These are phyloP conservation scores for Metrosideros polymorpha DNA, from an alignment of 441 rosid species.

Conservation along the genomic window DNA sequence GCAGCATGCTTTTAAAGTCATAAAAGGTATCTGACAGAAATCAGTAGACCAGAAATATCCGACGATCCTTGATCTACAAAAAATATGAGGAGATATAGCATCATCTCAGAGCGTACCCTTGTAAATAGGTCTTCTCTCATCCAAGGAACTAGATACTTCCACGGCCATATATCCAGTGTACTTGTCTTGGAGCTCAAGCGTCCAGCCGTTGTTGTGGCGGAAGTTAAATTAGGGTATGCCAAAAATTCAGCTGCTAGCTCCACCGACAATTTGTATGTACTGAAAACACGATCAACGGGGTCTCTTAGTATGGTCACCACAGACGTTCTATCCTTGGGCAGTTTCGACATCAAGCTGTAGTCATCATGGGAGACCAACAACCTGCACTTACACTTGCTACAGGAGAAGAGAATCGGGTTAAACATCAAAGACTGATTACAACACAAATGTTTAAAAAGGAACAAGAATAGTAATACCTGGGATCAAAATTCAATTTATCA, in stretches of 20 bases:
- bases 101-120: slow-evolving; percentile 45
- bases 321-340: slow-evolving; percentile 75
- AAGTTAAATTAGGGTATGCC: slow-evolving; percentile 85
- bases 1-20: background rate
- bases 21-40: background rate
- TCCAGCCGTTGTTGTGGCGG: slow-evolving; percentile 54
- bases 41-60: background rate
- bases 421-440: background rate
- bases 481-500: slow-evolving; percentile 82
- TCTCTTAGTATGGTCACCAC: slow-evolving; percentile 87
- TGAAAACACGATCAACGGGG: slow-evolving; percentile 83
- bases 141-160: slow-evolving; percentile 96
- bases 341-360: slow-evolving; percentile 82
- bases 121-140: slow-evolving; percentile 89
- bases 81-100: background rate
- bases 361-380: slow-evolving; percentile 89
- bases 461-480: slow-evolving; percentile 34
- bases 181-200: slow-evolving; percentile 55
- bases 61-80: background rate
- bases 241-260: slow-evolving; percentile 94
- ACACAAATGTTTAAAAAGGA: background rate
- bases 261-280: slow-evolving; percentile 85
- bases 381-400: slow-evolving; percentile 69
- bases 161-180: slow-evolving; percentile 94
- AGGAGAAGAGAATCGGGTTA: background rate